Conservation (phyloP, 2,329 filamentous ascomycete genomes). For the Penicillium fuscoglaucum region DNA sequence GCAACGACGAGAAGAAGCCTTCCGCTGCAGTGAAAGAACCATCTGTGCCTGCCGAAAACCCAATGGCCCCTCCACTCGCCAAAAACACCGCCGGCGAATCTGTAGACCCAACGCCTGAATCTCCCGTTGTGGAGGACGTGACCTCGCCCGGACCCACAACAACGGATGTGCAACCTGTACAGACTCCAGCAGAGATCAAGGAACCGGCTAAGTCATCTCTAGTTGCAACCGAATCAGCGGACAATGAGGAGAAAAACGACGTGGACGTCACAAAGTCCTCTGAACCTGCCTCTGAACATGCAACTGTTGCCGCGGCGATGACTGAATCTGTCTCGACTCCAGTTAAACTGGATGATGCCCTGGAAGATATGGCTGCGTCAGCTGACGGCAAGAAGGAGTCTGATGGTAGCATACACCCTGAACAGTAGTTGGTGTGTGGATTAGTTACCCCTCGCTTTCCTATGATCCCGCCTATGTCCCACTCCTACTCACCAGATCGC, state of each 20-base stretch:
- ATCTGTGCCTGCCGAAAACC: constrained; percentile 12
- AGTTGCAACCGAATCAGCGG: neutral
- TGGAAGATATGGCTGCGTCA: constrained; percentile 27
- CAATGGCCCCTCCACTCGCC: constrained; percentile 34
- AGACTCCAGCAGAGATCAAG: neutral
- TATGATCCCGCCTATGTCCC: neutral
- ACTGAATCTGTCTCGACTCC: constrained; percentile 11
- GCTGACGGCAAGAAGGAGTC: constrained; percentile 31
- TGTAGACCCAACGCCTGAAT: constrained; percentile 30
- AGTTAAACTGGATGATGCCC: constrained; percentile 20
- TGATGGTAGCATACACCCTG: constrained; percentile 22
- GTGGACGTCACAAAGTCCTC: constrained; percentile 1
- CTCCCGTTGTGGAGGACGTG: constrained; percentile 11
- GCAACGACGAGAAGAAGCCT: constrained; percentile 17
- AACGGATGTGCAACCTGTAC: constrained; percentile 5
- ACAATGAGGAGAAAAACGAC: neutral
- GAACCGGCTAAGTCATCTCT: neutral
- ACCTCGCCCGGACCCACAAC: constrained; percentile 4
- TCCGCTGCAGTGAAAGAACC: constrained; percentile 11
- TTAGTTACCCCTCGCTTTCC: neutral
- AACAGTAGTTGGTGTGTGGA: neutral
- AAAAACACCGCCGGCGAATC: constrained; percentile 39
- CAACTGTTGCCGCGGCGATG: neutral
- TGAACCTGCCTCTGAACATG: constrained; percentile 1
- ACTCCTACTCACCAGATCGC: neutral